These are phyloP conservation scores for Nakazawaea populi DNA, from an alignment of 805 yeast species.

Conservation along the genomic window DNA sequence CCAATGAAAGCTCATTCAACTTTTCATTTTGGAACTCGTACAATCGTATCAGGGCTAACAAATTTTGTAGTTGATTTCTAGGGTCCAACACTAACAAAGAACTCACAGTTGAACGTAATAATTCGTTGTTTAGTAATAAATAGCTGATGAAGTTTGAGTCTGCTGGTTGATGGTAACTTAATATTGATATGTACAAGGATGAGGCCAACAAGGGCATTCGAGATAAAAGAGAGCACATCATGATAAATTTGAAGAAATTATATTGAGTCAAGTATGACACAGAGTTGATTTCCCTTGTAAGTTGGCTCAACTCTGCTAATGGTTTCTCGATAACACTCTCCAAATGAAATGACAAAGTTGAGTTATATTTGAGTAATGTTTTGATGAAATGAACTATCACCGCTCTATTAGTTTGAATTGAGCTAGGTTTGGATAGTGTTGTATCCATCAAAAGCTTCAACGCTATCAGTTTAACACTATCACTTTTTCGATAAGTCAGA, in stretches of 20 bases:
- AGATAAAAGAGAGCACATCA: not conserved
- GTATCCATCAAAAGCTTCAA: constrained; percentile 3
- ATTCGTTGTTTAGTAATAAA: constrained; percentile 5
- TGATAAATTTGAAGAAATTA: constrained; percentile 3
- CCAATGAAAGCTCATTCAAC: not conserved
- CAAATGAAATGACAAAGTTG: not conserved
- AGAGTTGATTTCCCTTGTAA: not conserved
- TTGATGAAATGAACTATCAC: not conserved
- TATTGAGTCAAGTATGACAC: constrained; percentile 4
- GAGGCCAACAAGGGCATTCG: constrained; percentile 6
- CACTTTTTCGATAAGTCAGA: not conserved
- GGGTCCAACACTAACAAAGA: constrained; percentile 10
- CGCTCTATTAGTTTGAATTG: not conserved
- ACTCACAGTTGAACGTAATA: constrained; percentile 4
- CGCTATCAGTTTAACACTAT: constrained; percentile 1
- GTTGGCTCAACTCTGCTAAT: not conserved
- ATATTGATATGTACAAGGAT: constrained; percentile 1
- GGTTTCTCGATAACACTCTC: not conserved
- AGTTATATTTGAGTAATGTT: not conserved
- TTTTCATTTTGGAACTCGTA: constrained; percentile 4
- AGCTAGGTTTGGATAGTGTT: not conserved
- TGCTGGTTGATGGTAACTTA: not conserved
- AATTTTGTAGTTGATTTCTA: not conserved
- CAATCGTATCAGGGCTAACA: constrained; percentile 3
- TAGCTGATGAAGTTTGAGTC: constrained; percentile 3